phyloP scores from a whole-genome alignment of 1,139 yeast species.

The Lodderomyces orthopsilosis region DNA sequence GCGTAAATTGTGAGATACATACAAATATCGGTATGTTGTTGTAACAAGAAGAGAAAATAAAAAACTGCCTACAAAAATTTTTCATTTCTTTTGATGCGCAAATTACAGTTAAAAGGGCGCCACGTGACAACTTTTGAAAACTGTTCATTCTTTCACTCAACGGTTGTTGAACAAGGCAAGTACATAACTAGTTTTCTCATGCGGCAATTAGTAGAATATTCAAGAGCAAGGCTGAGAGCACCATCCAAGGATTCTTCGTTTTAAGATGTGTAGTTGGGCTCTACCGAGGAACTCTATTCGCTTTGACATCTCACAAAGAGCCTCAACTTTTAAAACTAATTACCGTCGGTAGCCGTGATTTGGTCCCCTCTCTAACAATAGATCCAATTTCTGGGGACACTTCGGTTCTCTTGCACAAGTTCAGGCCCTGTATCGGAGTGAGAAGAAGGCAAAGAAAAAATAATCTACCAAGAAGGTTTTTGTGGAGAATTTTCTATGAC shows the following conservation, averaged over 20 bases:
- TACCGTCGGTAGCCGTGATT: conserved; percentile 1
- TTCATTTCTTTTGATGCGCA: not conserved
- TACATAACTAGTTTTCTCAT: too few species aligned
- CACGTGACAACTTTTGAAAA: too few species aligned
- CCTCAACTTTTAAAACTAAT: not conserved
- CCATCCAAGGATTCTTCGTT: too few species aligned
- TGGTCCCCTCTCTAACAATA: not conserved
- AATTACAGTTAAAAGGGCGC: too few species aligned
- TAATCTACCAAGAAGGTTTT: not conserved
- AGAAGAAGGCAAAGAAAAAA: not conserved
- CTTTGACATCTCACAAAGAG: too few species aligned
- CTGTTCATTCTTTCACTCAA: too few species aligned
- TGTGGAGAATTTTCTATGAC: not conserved
- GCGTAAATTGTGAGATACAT: not conserved
- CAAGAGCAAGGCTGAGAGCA: too few species aligned
- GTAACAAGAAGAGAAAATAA: not conserved
- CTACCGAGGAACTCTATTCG: not conserved
- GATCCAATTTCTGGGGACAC: not conserved
- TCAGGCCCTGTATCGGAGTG: conserved; percentile 1
- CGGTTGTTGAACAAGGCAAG: too few species aligned
- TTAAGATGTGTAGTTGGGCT: too few species aligned
- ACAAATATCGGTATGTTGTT: not conserved
- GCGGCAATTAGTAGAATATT: too few species aligned
- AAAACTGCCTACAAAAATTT: not conserved
- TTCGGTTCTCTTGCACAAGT: not conserved